A percentile compares a stretch with the other conserved stretches of the same genome.
phyloP scores from a whole-genome alignment of 805 yeast species.

The Ogataea philodendri region DNA sequence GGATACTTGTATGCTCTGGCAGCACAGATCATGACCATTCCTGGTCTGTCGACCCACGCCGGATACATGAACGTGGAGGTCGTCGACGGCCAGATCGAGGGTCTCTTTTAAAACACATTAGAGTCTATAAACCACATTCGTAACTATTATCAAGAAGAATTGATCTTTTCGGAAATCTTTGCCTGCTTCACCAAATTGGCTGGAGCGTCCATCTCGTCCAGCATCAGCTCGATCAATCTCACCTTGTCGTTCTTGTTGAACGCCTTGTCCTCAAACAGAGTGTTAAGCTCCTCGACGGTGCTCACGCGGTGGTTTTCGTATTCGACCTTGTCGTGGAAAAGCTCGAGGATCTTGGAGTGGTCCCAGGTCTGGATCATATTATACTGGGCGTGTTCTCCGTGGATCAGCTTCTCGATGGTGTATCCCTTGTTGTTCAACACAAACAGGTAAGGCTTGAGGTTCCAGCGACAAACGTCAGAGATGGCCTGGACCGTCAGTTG shows the following conservation, averaged over 20 bases:
- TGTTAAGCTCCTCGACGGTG: constrained; percentile 57
- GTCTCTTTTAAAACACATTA: constrained; percentile 69
- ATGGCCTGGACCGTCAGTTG: constrained; percentile 75
- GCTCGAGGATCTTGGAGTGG: constrained; percentile 53
- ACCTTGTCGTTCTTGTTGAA: constrained; percentile 58
- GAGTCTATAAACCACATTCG: too few relatives aligned
- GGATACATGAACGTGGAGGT: constrained; percentile 88
- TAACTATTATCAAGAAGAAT: constrained; percentile 23
- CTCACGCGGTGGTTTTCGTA: constrained; percentile 55
- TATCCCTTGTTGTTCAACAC: constrained; percentile 72
- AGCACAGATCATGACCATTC: constrained; percentile 83
- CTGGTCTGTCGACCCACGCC: constrained; percentile 81
- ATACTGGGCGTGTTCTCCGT: constrained; percentile 63
- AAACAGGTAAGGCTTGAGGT: constrained; percentile 64
- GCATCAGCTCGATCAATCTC: constrained; percentile 65
- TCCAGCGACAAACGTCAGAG: constrained; percentile 67
- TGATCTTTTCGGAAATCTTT: constrained; percentile 43
- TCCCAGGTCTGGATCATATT: constrained; percentile 71
- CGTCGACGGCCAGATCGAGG: constrained; percentile 77
- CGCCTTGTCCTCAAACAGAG: constrained; percentile 42
- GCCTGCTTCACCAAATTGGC: constrained; percentile 65
- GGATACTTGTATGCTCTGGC: constrained; percentile 84
- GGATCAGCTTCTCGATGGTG: constrained; percentile 73
- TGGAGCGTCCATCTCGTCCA: constrained; percentile 71
- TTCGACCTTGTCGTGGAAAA: constrained; percentile 55